A percentile compares a stretch with the other conserved stretches of the same genome.
Evolutionary conservation across 768 basidiomycete species (phyloP).

Genomic region (Phallus indusiatus): DNA sequence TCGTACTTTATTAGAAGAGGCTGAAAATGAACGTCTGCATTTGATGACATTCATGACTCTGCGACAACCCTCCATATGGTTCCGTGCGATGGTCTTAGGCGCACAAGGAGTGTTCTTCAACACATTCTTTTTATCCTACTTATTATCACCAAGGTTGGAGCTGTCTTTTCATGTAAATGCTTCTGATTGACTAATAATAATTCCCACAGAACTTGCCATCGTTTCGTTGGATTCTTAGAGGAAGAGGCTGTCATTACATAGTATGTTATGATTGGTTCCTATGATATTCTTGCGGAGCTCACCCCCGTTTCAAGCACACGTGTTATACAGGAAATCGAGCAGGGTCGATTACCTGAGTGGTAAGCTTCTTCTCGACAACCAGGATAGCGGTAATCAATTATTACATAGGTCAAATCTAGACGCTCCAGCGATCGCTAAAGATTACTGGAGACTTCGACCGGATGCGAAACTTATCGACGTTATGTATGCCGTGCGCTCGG

Average conservation of each 20-base stretch:
- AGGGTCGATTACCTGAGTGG: slow-evolving; percentile 77
- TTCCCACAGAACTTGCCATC: slow-evolving; percentile 69
- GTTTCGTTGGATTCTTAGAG: slow-evolving; percentile 87
- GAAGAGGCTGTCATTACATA: slow-evolving; percentile 95
- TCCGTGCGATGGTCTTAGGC: slow-evolving; percentile 75
- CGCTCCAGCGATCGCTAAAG: slow-evolving; percentile 85
- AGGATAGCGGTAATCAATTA: background rate
- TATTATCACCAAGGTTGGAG: slow-evolving; percentile 2
- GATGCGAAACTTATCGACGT: slow-evolving; percentile 80
- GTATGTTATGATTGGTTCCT: slow-evolving; percentile 32
- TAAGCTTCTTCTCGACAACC: slow-evolving; percentile 16
- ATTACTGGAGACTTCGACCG: slow-evolving; percentile 80
- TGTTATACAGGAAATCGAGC: slow-evolving; percentile 76
- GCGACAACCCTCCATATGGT: slow-evolving; percentile 65
- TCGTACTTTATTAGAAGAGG: slow-evolving; percentile 86
- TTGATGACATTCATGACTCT: slow-evolving; percentile 96
- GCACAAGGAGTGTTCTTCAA: slow-evolving; percentile 92
- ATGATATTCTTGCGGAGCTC: slow-evolving; percentile 7
- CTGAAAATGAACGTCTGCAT: slow-evolving; percentile 97
- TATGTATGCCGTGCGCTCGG: slow-evolving; percentile 84
- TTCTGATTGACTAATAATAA: slow-evolving; percentile 43
- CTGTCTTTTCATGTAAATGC: background rate
- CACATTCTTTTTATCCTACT: slow-evolving; percentile 47
- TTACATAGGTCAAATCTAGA: slow-evolving; percentile 47
- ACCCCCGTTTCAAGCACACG: slow-evolving; percentile 46